Evolutionary conservation across 345 rosid genomes (phyloP), one percentile per base, ranked within the genome.

Genomic region (Gossypioides kirkii): DNA sequence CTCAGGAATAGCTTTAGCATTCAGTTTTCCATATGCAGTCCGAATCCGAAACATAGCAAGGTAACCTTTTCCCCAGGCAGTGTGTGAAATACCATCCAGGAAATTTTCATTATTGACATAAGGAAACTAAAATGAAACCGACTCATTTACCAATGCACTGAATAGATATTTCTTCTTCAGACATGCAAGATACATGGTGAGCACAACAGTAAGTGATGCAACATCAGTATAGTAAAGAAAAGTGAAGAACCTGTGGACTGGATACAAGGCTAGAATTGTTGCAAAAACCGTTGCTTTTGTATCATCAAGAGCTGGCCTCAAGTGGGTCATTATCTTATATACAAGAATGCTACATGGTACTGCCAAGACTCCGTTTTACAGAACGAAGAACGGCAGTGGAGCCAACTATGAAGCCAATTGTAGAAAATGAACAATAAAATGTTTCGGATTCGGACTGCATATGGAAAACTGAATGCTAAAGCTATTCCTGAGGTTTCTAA

Each of bases 181-280:
- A 77, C 87, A 88, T 74, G 91, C 77, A 50, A 91, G 94, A 84
- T 95, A 87, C 99, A 90, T 89, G 3, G 93, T 90, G 66, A 95
- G 94, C 79, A 91, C 94, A 8, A 82, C 77, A 22, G 96, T 86
- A 25, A 95, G 85, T 20, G 99, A 92, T 26, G 92, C 96, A 82
- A 90, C 96, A 84, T 92, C 99, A 45, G 99, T 95, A 61, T 95
- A 92, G 82, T 92, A 92, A 73, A 95, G 91, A 81, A 91, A 95
- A 70, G 89, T 82, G 86, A 91, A 92, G 86, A 95, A 95, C 94
- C 96, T 93, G 58, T 93, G 96, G 55, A 95, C 88, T 42, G 98
- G 99, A 71, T 91, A 91, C 77, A 87, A 77, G 47, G 94, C 80
- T 73, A 90, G 78, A 80, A 88, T 84, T 56, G 85, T 77, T 0